Conservation (phyloP, 768 basidiomycete species). For the Trametes villosa region DNA sequence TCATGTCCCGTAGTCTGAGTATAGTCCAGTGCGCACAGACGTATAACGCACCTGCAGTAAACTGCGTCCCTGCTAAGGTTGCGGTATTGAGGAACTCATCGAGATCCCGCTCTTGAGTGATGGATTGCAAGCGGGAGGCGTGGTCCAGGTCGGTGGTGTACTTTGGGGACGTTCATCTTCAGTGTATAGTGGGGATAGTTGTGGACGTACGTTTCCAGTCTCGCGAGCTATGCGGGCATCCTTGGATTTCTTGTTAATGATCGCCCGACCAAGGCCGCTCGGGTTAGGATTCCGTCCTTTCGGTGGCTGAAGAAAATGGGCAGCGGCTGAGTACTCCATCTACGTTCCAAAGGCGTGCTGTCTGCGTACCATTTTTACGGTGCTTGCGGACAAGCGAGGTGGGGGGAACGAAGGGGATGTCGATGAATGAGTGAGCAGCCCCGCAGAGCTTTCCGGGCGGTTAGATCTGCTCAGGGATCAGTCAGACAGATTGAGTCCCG, state of each 20-base stretch:
- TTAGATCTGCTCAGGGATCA: constrained; percentile 15
- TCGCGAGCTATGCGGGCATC: constrained; percentile 66
- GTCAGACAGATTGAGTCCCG: constrained; percentile 18
- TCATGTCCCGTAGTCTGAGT: neutral
- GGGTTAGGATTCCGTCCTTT: constrained; percentile 67
- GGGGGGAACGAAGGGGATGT: neutral
- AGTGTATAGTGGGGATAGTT: neutral
- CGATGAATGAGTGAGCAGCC: neutral
- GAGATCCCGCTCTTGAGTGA: constrained; percentile 94
- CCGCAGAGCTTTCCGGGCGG: neutral
- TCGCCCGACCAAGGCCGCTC: constrained; percentile 90
- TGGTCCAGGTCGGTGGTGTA: constrained; percentile 77
- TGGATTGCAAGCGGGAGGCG: constrained; percentile 76
- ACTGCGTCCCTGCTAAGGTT: constrained; percentile 92
- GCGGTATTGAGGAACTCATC: constrained; percentile 97
- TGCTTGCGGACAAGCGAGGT: no score
- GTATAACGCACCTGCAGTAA: constrained; percentile 79
- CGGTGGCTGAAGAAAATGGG: constrained; percentile 29
- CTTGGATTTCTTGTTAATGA: constrained; percentile 89
- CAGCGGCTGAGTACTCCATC: neutral
- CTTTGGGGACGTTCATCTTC: constrained; percentile 41
- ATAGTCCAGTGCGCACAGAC: constrained; percentile 9
- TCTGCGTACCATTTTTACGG: neutral
- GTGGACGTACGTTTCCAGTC: constrained; percentile 64
- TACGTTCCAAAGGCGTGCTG: neutral